A percentile compares a stretch with the other conserved stretches of the same genome.
These are phyloP conservation scores for Stachybotrys chlorohalonatus DNA, from an alignment of 2,329 filamentous ascomycete species.

Conservation along the genomic window DNA sequence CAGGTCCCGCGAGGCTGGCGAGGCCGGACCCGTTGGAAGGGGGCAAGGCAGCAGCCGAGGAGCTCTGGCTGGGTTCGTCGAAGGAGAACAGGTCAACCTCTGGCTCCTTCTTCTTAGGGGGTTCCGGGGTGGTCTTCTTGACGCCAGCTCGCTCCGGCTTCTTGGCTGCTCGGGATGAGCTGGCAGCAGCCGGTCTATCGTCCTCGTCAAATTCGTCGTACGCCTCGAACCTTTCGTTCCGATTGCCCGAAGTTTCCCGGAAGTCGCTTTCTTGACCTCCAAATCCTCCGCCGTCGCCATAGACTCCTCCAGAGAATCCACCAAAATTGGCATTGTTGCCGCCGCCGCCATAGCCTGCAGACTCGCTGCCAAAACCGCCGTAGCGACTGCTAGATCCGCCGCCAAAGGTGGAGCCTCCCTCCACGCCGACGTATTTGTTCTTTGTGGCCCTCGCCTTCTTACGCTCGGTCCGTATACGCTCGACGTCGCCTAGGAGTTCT, in stretches of 20 bases:
- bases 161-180: constrained; percentile 34
- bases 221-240: constrained; percentile 80
- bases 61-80: constrained; percentile 59
- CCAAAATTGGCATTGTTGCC: constrained; percentile 34
- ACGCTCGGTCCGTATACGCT: constrained; percentile 68
- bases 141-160: constrained; percentile 20
- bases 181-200: constrained; percentile 28
- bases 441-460: constrained; percentile 89
- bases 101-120: constrained; percentile 75
- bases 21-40: constrained; percentile 38
- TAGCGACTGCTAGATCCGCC: constrained; percentile 57
- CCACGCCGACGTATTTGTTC: constrained; percentile 92
- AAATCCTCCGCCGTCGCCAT: constrained; percentile 92
- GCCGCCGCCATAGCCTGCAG: constrained; percentile 57
- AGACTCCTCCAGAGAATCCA: constrained; percentile 64
- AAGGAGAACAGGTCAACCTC: constrained; percentile 90
- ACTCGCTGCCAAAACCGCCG: constrained; percentile 88
- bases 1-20: constrained; percentile 27
- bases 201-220: constrained; percentile 95
- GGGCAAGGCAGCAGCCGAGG: constrained; percentile 31
- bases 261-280: constrained; percentile 70
- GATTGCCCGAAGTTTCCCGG: constrained; percentile 44
- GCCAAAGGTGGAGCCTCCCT: constrained; percentile 63
- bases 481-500: constrained; percentile 87
- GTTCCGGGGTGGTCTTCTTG: constrained; percentile 44